phyloP scores from a whole-genome alignment of 73 alveolate species.

The Effrenium voratum region DNA sequence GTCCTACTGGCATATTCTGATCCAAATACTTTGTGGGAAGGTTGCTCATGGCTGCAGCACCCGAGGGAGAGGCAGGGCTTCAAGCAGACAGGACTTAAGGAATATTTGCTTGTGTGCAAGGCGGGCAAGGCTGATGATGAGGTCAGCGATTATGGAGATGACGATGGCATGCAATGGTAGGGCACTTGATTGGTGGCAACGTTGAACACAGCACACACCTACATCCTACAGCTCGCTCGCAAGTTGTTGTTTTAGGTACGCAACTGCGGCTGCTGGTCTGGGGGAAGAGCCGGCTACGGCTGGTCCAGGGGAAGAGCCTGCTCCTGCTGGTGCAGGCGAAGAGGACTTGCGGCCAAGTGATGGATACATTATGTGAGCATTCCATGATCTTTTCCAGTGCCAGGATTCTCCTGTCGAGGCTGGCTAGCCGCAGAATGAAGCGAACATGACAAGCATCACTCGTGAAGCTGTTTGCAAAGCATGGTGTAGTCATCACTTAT shows the following conservation, averaged over 20 bases:
- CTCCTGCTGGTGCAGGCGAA: neutral
- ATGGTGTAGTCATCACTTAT: no score
- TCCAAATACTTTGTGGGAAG: no score
- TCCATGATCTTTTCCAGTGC: no score
- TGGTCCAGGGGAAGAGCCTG: neutral
- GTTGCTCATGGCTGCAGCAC: neutral
- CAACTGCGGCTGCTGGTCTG: slow-evolving; percentile 63
- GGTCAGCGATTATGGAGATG: slow-evolving; percentile 69
- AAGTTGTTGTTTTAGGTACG: neutral
- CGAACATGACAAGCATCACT: no score
- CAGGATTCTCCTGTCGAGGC: no score
- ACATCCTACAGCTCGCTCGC: neutral
- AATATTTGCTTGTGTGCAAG: neutral
- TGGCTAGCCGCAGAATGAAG: no score
- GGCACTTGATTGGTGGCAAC: neutral
- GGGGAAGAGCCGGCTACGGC: neutral
- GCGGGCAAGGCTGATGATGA: slow-evolving; percentile 15
- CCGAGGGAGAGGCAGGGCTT: neutral
- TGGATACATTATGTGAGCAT: no score
- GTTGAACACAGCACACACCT: neutral
- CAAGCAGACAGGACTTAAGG: neutral
- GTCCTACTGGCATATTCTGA: no score
- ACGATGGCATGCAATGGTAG: slow-evolving; percentile 48
- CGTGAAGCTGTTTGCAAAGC: no score
- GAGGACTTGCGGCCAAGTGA: neutral